Evolutionary conservation across 495 filamentous ascomycete genomes (phyloP).

Genomic region (Poronia punctata): DNA sequence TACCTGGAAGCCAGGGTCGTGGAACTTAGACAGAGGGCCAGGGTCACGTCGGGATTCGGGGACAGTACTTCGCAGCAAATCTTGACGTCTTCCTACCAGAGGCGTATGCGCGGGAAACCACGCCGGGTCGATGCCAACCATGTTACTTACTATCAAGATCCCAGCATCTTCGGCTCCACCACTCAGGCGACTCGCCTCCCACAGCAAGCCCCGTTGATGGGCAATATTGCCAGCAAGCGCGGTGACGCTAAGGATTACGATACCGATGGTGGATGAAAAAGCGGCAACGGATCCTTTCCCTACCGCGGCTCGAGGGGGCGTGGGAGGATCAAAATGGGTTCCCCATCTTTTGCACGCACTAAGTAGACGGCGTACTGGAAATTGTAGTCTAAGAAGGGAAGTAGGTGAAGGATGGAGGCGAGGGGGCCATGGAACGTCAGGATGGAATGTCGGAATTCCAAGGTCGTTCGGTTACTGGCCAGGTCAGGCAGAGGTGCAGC

Average conservation of each 20-base stretch:
- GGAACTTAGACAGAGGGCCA: background rate
- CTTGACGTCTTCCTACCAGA: constrained; percentile 3
- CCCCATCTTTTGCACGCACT: constrained; percentile 3
- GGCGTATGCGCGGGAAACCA: constrained; percentile 19
- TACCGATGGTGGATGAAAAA: constrained; percentile 27
- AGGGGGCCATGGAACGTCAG: constrained; percentile 10
- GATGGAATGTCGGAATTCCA: constrained; percentile 11
- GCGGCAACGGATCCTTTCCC: constrained; percentile 31
- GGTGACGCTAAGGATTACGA: constrained; percentile 37
- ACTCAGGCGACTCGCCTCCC: constrained; percentile 16
- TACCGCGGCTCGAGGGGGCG: constrained; percentile 4
- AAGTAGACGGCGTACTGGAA: no score
- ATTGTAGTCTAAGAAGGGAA: constrained; percentile 3
- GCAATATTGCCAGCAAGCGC: constrained; percentile 25
- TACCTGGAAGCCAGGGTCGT: constrained; percentile 7
- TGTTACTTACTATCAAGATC: constrained; percentile 7
- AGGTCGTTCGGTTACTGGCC: constrained; percentile 26
- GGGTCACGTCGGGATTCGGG: constrained; percentile 5
- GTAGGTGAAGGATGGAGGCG: constrained; percentile 5
- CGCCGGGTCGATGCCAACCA: constrained; percentile 1
- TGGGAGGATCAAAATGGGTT: constrained; percentile 8
- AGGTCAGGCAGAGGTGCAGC: constrained; percentile 48
- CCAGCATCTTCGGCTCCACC: constrained; percentile 7
- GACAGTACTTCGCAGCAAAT: background rate
- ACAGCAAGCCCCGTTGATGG: constrained; percentile 15